phyloP scores from a whole-genome alignment of 2,329 filamentous ascomycete species.

The Paramyrothecium roridum region DNA sequence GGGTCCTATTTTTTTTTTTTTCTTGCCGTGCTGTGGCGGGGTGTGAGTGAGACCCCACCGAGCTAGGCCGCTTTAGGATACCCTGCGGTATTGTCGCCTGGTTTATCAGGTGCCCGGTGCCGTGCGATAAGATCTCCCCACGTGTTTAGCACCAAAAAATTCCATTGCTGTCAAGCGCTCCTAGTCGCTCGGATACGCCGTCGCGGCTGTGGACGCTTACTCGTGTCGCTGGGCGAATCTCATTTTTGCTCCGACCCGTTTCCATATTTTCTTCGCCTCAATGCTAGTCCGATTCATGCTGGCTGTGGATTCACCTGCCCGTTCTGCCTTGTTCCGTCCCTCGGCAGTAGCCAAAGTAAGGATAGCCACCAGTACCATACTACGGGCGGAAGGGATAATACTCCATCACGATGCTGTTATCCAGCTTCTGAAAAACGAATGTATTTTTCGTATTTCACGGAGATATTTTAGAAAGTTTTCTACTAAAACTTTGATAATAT shows the following conservation, averaged over 20 bases:
- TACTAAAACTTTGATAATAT: not conserved
- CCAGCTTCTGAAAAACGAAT: not conserved
- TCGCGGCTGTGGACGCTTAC: not conserved
- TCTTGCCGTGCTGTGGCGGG: conserved; percentile 12
- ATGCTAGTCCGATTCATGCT: no score
- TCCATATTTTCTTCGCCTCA: no score
- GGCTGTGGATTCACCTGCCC: no score
- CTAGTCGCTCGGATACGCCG: not conserved
- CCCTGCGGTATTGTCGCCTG: conserved; percentile 17
- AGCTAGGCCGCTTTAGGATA: conserved; percentile 14
- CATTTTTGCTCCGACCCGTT: no score
- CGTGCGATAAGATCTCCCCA: not conserved
- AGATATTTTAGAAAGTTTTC: not conserved
- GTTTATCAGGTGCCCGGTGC: conserved; percentile 10
- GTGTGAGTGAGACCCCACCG: conserved; percentile 19
- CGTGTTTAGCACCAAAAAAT: not conserved
- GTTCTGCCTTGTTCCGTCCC: no score
- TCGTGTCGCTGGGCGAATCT: not conserved
- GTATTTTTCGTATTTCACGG: not conserved
- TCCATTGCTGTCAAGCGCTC: not conserved
- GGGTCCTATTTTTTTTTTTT: conserved; percentile 28
- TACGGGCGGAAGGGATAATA: no score
- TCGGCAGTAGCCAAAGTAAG: no score
- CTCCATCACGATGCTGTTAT: no score
- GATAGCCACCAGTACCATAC: no score